Percentiles rank a stretch among this genome's conserved stretches.
Evolutionary conservation across 352 stramenopile genomes (phyloP).

Genomic region (Ophiocytium majus): DNA sequence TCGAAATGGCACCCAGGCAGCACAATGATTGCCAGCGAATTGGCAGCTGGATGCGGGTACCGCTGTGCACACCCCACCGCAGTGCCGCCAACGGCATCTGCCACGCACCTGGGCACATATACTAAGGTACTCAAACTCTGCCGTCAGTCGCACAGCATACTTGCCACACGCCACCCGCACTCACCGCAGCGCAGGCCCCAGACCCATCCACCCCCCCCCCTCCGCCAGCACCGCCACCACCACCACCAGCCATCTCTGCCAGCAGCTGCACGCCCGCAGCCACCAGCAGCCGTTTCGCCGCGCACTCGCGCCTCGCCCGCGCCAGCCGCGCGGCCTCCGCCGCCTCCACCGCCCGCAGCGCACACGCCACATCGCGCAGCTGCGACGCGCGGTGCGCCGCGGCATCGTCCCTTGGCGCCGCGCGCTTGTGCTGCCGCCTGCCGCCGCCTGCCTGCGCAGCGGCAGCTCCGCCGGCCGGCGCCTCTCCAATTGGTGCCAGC

Average conservation of each 20-base stretch:
- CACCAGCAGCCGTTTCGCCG: not conserved
- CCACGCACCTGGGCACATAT: no score
- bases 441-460: not conserved
- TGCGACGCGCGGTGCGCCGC: not conserved
- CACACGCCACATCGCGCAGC: not conserved
- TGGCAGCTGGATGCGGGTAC: no score
- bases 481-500: no score
- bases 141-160: no score
- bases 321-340: not conserved
- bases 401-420: not conserved
- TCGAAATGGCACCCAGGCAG: no score
- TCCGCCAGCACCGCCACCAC: not conserved
- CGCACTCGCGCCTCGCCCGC: not conserved
- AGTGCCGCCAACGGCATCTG: no score
- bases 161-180: no score
- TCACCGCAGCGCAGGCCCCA: no score
- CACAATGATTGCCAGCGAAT: no score
- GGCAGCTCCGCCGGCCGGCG: not conserved
- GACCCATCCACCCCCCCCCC: no score
- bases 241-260: not conserved
- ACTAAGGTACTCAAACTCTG: no score
- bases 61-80: no score
- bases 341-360: not conserved
- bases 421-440: not conserved
- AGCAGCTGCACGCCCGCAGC: not conserved